Base-by-base conservation (phyloP, 257 asterid species). In the Capsicum baccatum region DNA sequence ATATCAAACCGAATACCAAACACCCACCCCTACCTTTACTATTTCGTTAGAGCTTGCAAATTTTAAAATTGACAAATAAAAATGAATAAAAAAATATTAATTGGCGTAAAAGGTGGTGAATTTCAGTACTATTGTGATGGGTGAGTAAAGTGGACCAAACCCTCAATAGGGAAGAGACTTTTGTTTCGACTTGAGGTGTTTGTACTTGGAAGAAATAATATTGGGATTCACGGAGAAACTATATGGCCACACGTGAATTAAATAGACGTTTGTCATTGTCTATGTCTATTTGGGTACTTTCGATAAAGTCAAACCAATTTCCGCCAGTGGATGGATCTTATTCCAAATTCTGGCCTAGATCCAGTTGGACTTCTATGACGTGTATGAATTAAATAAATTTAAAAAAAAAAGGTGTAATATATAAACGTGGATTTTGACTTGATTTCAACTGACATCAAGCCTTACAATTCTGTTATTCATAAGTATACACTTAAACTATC, bases 291-390 rank as follows among this genome's bases (percentile, higher is more conserved):
- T 74, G 44, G 62, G 62, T 74, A 50, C 19, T 74, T 50, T 21
- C 80, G 42, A 74, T 74, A 50, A 74, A 74, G 80, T 74, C 80
- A 12, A 73, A 50, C 21, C 42, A 50, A 19, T 73, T 73, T 6
- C 80, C 59, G 0, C 50, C 80, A 17, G 8, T 26, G 33, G 33
- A 6, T 50, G 64, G 21, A 78, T 78, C 48, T 54, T 15, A 78
- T 78, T 4, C 63, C 13, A 12, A 54, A 9, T 8, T 55, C 81
- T 76, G 15, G 9, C 21, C 21, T 13, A 76, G 63, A 52, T 52
- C 48, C 39, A 76, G n/a, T 73, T 47, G 12, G 9, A 71, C 10
- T 63, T 21, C 0, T 44, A 5, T 44, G 48, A 4, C 8, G 48
- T 44, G 48, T 44, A 44, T 44, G 48, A 44, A 6, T 44, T 44